Conservation (phyloP, 805 yeast species). For the Ogataea paradorogensis region DNA sequence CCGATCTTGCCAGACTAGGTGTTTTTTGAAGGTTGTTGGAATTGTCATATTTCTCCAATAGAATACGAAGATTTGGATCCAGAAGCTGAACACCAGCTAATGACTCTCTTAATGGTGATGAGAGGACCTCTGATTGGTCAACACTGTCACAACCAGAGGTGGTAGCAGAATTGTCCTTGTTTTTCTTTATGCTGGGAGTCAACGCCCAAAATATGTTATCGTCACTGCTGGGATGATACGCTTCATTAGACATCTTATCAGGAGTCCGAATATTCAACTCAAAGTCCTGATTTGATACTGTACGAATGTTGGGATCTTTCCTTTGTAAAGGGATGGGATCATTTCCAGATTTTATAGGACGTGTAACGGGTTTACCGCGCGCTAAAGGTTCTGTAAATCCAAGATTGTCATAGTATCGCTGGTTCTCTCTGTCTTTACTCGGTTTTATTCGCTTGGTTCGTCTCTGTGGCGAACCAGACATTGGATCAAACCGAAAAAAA, state of each 20-base stretch:
- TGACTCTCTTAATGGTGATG: slow-evolving; percentile 41
- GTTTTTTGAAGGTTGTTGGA: slow-evolving; percentile 32
- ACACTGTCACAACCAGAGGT: slow-evolving; percentile 17
- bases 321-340: slow-evolving; percentile 9
- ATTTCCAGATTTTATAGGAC: slow-evolving; percentile 3
- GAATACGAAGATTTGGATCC: slow-evolving; percentile 29
- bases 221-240: slow-evolving; percentile 31
- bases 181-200: slow-evolving; percentile 33
- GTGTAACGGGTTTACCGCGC: slow-evolving; percentile 5
- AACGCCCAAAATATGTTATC: slow-evolving; percentile 41
- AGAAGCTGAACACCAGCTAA: slow-evolving; percentile 21
- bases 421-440: slow-evolving; percentile 2
- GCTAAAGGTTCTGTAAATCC: slow-evolving; percentile 9
- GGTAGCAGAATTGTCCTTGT: slow-evolving; percentile 10
- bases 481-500: slow-evolving; percentile 6
- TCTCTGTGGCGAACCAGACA: slow-evolving; percentile 14
- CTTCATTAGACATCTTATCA: slow-evolving; percentile 7
- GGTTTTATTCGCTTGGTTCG: slow-evolving; percentile 9
- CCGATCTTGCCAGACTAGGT: slow-evolving; percentile 29
- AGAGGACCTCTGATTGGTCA: slow-evolving; percentile 30
- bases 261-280: slow-evolving; percentile 25
- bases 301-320: slow-evolving; percentile 23
- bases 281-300: slow-evolving; percentile 17
- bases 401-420: not conserved
- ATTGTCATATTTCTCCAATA: slow-evolving; percentile 43